Evolutionary conservation across 768 basidiomycete species (phyloP), one percentile per base, ranked within the genome.

Genomic region (Termitomyces bulborhizus): DNA sequence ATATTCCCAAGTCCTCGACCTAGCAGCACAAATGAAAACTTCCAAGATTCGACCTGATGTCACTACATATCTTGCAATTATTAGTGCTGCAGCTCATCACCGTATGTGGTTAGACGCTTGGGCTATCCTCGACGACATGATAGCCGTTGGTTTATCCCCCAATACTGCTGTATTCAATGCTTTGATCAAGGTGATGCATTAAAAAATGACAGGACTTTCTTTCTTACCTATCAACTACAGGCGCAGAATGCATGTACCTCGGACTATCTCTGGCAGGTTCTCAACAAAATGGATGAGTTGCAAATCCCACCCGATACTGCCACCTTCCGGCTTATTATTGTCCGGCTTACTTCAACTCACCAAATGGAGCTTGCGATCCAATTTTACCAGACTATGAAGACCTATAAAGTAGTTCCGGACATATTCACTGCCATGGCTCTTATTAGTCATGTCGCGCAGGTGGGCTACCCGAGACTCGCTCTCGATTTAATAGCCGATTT

Each of bases 91-190:
- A 53, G 73, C 78, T 0, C 59, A 63, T 6, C 71, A 77, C 37
- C 72, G 70, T 4, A 61, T 75, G 8, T 72, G 71, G 64, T 60
- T 76, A 29, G 82, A 88, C 57, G 78, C 84, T 4, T 79, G 78
- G 73, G 87, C 85, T 16, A 76, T 87, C 52, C 68, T 86, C 29
- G 84, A 86, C 36, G 87, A 90, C 65, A 89, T 90, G 86, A 50
- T 74, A 34, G 65, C 73, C 16, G 59, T 75, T 42, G 77, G 76
- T 2, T 57, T 90, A 21, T 56, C 67, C 44, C 85, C 81, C 4
- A 73, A 80, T 53, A 60, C 70, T 5, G 69, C 76, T 39, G 76
- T 81, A 8, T 85, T 85, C 65, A 80, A 86, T 44, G 70, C 76
- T 42, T 72, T 92, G 26, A 66, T 92, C 46, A 69, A 79, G 62